Evolutionary conservation across 768 basidiomycete genomes (phyloP), one percentile per base, ranked within the genome.

Genomic region (Trametes cingulata): DNA sequence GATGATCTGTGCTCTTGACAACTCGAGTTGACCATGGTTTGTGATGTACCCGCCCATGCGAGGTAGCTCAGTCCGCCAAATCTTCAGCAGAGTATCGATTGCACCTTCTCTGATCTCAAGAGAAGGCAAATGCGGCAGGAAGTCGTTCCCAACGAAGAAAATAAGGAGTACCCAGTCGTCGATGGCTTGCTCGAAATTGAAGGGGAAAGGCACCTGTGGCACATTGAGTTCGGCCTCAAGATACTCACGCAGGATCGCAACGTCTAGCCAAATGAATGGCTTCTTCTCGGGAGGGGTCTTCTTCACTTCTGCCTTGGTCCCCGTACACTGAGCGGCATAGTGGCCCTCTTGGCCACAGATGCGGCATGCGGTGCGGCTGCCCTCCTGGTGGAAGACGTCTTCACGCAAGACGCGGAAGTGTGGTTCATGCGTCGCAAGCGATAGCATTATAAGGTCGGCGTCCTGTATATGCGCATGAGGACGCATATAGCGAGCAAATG

Each of bases 101-200:
- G 96, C 97, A 63, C 97, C 97, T 80, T 99, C 96, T 69, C 97
- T 86, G 72, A 99, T 99, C 80, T 99, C 97, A 81, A 99, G 85
- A 60, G 91, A 93, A 24, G 97, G 97, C 58, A 99, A 82, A 78
- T 99, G 97, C 20, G 97, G 97, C 68, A 99, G 82, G 83, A 99
- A 95, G 80, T 98, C 94, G 79, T 99, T 99, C 67, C 97, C 97
- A 73, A 99, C 97, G 76, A 99, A 98, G 86, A 99, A 99, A 67
- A 98, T 98, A 70, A 99, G 85, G 71, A 99, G 86, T 67, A 99
- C 93, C 97, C 97, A 99, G 75, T 99, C 97, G 83, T 99, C 97
- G 75, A 99, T 91, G 37, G 97, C 95, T 75, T 90, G 88, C 76
- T 99, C 97, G 74, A 98, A 81, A 69, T 91, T 86, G 83, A 96